phyloP scores from a whole-genome alignment of 345 rosid genomes.

The Eucalyptus melliodora region DNA sequence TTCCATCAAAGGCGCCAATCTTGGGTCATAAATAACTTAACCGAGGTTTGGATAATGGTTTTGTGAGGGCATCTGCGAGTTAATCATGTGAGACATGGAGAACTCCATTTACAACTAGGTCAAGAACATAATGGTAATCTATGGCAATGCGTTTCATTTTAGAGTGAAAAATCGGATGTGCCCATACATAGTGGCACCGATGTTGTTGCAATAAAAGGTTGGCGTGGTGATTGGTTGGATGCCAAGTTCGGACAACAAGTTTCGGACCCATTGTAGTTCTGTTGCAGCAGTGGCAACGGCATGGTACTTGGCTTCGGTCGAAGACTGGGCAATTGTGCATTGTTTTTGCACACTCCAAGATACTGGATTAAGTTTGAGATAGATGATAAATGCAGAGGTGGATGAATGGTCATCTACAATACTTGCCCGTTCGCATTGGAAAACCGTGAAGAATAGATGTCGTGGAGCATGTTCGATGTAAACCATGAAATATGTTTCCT shows the following conservation, averaged over 20 bases:
- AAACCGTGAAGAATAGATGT: background rate
- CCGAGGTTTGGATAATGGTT: background rate
- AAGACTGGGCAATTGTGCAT: background rate
- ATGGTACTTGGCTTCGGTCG: background rate
- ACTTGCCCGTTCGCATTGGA: background rate
- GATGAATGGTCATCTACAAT: background rate
- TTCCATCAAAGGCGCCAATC: background rate
- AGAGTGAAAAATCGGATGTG: background rate
- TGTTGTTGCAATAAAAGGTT: background rate
- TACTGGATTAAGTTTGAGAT: background rate
- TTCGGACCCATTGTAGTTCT: background rate
- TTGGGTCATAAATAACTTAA: background rate
- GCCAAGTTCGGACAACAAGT: background rate
- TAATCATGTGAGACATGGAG: background rate
- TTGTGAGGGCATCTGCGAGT: background rate
- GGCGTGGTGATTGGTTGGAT: background rate
- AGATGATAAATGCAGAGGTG: background rate
- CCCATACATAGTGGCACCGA: background rate
- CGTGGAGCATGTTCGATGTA: background rate
- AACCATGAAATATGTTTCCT: background rate
- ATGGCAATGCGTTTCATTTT: background rate
- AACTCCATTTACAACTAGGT: background rate
- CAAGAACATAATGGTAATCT: background rate
- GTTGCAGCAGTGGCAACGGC: background rate
- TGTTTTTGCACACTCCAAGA: background rate